phyloP scores from a whole-genome alignment of 2,329 filamentous ascomycete genomes.

The Arthroderma uncinatum region DNA sequence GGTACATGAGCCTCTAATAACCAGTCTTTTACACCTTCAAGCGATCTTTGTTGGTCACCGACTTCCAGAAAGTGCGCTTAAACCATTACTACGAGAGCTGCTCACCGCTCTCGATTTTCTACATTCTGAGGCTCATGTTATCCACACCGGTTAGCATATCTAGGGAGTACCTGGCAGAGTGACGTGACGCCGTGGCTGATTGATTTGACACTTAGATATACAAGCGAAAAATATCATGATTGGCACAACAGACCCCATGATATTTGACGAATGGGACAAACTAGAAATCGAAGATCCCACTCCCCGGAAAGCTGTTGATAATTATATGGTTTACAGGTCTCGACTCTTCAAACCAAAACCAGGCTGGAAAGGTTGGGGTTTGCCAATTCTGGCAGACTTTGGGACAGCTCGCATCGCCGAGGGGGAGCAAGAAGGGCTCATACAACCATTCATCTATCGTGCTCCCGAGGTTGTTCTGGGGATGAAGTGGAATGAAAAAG shows the following conservation, averaged over 20 bases:
- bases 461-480: constrained; percentile 23
- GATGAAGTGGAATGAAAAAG: constrained; percentile 21
- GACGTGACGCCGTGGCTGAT: not conserved
- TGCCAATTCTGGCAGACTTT: constrained; percentile 19
- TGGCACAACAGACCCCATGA: constrained; percentile 16
- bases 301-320: constrained; percentile 16
- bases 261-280: constrained; percentile 18
- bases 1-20: constrained; percentile 8
- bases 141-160: constrained; percentile 10
- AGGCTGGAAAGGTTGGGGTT: constrained; percentile 6
- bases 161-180: too few species aligned
- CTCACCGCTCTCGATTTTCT: constrained; percentile 8
- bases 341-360: constrained; percentile 16
- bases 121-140: constrained; percentile 9
- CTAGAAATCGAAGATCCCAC: constrained; percentile 17
- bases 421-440: constrained; percentile 28
- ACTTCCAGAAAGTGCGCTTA: constrained; percentile 4
- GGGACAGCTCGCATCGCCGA: constrained; percentile 19
- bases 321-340: constrained; percentile 20
- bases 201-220: constrained; percentile 5
- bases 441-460: constrained; percentile 29
- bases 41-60: not conserved
- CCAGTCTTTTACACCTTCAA: constrained; percentile 7
- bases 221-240: constrained; percentile 26
- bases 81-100: constrained; percentile 7